Percentiles rank a stretch among this genome's conserved stretches.
Evolutionary conservation across 1,139 yeast genomes (phyloP).

Genomic region (Pneumocystis canis): DNA sequence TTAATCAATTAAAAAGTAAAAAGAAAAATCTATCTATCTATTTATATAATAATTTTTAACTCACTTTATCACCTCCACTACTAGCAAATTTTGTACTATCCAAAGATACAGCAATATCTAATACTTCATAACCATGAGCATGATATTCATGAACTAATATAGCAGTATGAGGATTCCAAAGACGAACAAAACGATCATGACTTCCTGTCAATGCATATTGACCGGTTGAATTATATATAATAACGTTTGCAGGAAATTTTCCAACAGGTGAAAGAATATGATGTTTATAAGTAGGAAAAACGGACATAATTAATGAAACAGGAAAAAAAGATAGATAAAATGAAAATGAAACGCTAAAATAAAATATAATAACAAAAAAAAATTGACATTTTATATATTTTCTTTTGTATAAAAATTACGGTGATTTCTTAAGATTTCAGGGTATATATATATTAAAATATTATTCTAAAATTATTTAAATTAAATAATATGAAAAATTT

Average conservation of each 20-base stretch:
- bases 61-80: constrained; percentile 27
- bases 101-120: constrained; percentile 22
- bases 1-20: too few species aligned
- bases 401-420: not conserved
- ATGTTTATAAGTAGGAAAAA: not conserved
- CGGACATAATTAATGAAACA: not conserved
- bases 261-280: not conserved
- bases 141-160: constrained; percentile 8
- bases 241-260: constrained; percentile 14
- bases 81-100: constrained; percentile 25
- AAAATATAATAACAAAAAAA: not conserved
- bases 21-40: not conserved
- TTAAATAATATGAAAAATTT: too few species aligned
- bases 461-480: too few species aligned
- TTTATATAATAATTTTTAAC: too few species aligned
- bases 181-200: constrained; percentile 21
- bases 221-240: constrained; percentile 22
- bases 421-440: too few species aligned
- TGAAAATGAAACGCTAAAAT: not conserved
- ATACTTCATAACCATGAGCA: constrained; percentile 24
- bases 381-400: not conserved
- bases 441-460: too few species aligned
- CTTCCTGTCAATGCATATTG: constrained; percentile 25
- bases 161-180: constrained; percentile 23
- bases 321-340: not conserved